These are phyloP conservation scores for Calcarisporium arbuscula DNA, from an alignment of 2,329 filamentous ascomycete species.

Conservation along the genomic window DNA sequence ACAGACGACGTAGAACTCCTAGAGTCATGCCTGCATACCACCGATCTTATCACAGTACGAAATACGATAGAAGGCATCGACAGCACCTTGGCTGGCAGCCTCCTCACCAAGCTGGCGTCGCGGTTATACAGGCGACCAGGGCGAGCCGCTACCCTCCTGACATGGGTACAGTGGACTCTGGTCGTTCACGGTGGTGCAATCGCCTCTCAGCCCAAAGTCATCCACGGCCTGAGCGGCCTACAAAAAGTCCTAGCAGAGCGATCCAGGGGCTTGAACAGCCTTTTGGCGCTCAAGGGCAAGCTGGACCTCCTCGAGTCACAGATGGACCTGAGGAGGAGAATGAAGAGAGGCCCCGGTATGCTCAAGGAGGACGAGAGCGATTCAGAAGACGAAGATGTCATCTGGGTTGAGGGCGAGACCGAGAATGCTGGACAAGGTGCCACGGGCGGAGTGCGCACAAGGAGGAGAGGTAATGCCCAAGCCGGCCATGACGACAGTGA, in stretches of 20 bases:
- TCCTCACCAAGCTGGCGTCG: slow-evolving; percentile 80
- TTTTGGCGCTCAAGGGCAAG: slow-evolving; percentile 88
- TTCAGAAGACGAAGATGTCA: slow-evolving; percentile 61
- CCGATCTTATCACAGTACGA: slow-evolving; percentile 69
- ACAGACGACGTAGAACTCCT: slow-evolving; percentile 87
- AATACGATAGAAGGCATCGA: slow-evolving; percentile 88
- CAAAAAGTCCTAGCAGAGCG: slow-evolving; percentile 85
- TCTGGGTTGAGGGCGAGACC: slow-evolving; percentile 82
- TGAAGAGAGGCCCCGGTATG: slow-evolving; percentile 42
- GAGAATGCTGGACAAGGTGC: slow-evolving; percentile 39
- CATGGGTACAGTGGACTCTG: slow-evolving; percentile 94
- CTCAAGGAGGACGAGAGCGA: slow-evolving; percentile 42
- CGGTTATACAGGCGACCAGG: slow-evolving; percentile 82
- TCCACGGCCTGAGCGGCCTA: slow-evolving; percentile 69
- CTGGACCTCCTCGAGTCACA: slow-evolving; percentile 91
- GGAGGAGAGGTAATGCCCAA: slow-evolving; percentile 35
- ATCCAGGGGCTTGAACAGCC: slow-evolving; percentile 70
- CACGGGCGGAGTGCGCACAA: slow-evolving; percentile 27
- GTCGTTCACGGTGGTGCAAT: slow-evolving; percentile 88
- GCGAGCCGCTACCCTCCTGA: slow-evolving; percentile 81
- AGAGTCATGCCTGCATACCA: slow-evolving; percentile 83
- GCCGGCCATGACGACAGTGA: slow-evolving; percentile 50
- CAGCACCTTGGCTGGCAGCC: slow-evolving; percentile 69
- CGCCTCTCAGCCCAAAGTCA: slow-evolving; percentile 75
- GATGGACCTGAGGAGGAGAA: slow-evolving; percentile 68